phyloP scores from a whole-genome alignment of 2,329 filamentous ascomycete species.

The Cladosporium phlei region DNA sequence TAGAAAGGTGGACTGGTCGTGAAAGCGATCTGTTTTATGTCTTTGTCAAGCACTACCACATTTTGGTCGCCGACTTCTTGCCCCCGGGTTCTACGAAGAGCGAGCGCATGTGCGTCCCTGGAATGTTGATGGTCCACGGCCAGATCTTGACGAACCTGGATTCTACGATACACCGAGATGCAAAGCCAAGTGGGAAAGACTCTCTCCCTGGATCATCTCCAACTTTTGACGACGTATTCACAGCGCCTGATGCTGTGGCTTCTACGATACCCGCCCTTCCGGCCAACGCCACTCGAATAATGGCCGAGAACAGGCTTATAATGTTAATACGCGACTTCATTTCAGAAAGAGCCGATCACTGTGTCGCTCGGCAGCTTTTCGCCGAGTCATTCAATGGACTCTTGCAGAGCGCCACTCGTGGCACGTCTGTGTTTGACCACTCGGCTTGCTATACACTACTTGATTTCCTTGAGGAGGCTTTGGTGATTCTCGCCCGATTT shows the following conservation, averaged over 20 bases:
- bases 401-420: conserved; percentile 68
- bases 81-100: conserved; percentile 44
- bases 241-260: conserved; percentile 62
- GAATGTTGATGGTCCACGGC: conserved; percentile 73
- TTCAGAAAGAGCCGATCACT: conserved; percentile 54
- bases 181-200: conserved; percentile 32
- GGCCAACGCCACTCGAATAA: conserved; percentile 67
- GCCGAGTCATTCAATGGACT: conserved; percentile 69
- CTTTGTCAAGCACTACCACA: conserved; percentile 82
- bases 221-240: conserved; percentile 63
- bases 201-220: conserved; percentile 38
- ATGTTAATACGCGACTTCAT: conserved; percentile 78
- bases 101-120: conserved; percentile 65
- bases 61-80: conserved; percentile 64
- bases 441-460: conserved; percentile 84
- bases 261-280: conserved; percentile 58
- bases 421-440: conserved; percentile 75
- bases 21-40: conserved; percentile 90
- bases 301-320: conserved; percentile 84
- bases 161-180: conserved; percentile 69
- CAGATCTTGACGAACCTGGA: conserved; percentile 77
- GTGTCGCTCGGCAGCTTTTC: conserved; percentile 62
- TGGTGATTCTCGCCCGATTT: conserved; percentile 63
- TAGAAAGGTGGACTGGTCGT: conserved; percentile 76
- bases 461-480: conserved; percentile 79